Evolutionary conservation across 331 rosid species (phyloP), one percentile per base, ranked within the genome.

Genomic region (Quercus tomentella): DNA sequence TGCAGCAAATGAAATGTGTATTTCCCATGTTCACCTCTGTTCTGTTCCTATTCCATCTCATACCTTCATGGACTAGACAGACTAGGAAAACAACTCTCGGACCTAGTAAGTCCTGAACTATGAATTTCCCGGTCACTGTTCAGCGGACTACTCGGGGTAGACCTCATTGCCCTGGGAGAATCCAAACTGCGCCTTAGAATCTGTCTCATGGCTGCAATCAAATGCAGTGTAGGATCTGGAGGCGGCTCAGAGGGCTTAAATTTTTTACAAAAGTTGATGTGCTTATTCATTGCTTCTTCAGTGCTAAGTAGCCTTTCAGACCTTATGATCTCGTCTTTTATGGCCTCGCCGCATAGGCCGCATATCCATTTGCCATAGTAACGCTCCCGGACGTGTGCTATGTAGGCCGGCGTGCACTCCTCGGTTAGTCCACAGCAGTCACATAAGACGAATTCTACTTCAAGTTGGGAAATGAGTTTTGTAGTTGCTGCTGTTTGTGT

Each of bases 391-490:
- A 95, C 84, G 56, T 90, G 86, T 58, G 87, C 89, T 82, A 93
- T 95, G 77, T 95, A 95, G 15, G 89, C 96, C 3, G 91, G 97
- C 4, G 99, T 93, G 89, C 98, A 95, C 82, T 95, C 99, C 82
- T 95, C 99, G 21, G 89, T 89, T 20, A 95, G 88, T 14, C 97
- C 98, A 82, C 99, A 95, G 82, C 99, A 93, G 12, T 90, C 93
- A 84, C 99, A 95, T 70, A 79, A 76, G 2, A 91, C 98, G 74
- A 89, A 91, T 77, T 93, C 96, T 52, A 85, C 91, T 70, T 95
- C 99, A 15, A 20, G 73, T 54, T 86, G 91, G 23, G 84, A 28
- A 58, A 79, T 85, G 76, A 91, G 82, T 56, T 66, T 88, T 25
- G 83, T 55, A 52, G 84, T 58, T 54, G 78, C 25, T 3, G 82